Percentiles rank a stretch among this genome's conserved stretches.
Evolutionary conservation across 2,329 filamentous ascomycete genomes (phyloP).

Genomic region (Eutypa lata): DNA sequence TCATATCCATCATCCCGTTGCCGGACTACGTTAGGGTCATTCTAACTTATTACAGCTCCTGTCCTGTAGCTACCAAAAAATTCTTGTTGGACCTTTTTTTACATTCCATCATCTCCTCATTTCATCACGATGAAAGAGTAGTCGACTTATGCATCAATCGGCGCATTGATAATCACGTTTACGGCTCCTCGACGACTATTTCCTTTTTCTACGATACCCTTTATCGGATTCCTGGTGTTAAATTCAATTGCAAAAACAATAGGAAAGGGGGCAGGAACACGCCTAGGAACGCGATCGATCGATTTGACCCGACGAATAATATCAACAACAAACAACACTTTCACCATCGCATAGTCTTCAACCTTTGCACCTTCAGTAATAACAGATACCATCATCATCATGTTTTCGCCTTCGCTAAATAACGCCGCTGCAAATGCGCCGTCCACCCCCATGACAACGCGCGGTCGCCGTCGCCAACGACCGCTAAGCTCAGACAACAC

Average conservation of each 20-base stretch:
- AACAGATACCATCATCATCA: slow-evolving; percentile 26
- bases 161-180: slow-evolving; percentile 19
- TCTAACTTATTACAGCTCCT: neutral
- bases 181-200: neutral
- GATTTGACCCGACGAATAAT: no score
- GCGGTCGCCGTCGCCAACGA: slow-evolving; percentile 60
- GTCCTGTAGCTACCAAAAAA: neutral
- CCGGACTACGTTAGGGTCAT: neutral
- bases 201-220: neutral
- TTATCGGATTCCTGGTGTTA: neutral
- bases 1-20: no score
- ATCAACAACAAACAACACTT: no score
- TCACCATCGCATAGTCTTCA: slow-evolving; percentile 3
- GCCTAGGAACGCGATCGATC: no score
- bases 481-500: slow-evolving; percentile 54
- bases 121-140: slow-evolving; percentile 18
- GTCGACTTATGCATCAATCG: slow-evolving; percentile 15
- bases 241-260: no score
- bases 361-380: slow-evolving; percentile 2
- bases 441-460: slow-evolving; percentile 50
- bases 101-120: neutral
- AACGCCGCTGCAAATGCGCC: slow-evolving; percentile 39
- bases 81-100: neutral
- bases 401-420: slow-evolving; percentile 58
- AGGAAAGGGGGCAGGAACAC: neutral